phyloP scores from a whole-genome alignment of 2,329 filamentous ascomycete genomes.

The Whalleya microplaca region DNA sequence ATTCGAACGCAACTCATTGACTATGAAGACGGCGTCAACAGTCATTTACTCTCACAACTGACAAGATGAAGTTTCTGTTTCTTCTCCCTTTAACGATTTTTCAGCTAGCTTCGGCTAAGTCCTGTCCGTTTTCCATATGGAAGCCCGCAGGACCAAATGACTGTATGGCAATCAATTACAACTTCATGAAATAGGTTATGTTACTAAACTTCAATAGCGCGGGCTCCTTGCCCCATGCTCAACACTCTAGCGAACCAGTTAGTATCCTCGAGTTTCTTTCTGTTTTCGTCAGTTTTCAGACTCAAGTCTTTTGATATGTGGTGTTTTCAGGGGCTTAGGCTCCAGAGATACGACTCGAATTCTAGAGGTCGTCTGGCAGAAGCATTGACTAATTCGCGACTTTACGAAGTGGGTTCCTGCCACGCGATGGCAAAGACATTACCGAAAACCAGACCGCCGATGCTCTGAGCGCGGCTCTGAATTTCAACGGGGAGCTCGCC shows the following conservation, averaged over 20 bases:
- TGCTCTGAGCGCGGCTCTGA: slow-evolving; percentile 18
- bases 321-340: background rate
- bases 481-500: slow-evolving; percentile 9
- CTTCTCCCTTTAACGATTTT: background rate
- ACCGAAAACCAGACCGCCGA: slow-evolving; percentile 14
- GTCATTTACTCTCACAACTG: no score
- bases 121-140: slow-evolving; percentile 7
- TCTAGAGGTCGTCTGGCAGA: background rate
- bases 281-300: background rate
- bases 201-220: slow-evolving; percentile 17
- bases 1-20: background rate
- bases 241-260: slow-evolving; percentile 28
- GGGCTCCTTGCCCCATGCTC: slow-evolving; percentile 28
- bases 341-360: background rate
- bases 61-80: background rate
- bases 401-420: slow-evolving; percentile 18
- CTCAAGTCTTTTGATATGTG: background rate
- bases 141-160: slow-evolving; percentile 16
- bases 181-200: background rate
- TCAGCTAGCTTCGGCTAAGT: background rate
- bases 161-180: slow-evolving; percentile 12
- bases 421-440: slow-evolving; percentile 24
- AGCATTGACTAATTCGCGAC: background rate
- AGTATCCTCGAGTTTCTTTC: background rate
- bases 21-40: background rate